These are phyloP conservation scores for Zygotorulaspora sp. DNA, from an alignment of 805 yeast genomes.

Conservation along the genomic window DNA sequence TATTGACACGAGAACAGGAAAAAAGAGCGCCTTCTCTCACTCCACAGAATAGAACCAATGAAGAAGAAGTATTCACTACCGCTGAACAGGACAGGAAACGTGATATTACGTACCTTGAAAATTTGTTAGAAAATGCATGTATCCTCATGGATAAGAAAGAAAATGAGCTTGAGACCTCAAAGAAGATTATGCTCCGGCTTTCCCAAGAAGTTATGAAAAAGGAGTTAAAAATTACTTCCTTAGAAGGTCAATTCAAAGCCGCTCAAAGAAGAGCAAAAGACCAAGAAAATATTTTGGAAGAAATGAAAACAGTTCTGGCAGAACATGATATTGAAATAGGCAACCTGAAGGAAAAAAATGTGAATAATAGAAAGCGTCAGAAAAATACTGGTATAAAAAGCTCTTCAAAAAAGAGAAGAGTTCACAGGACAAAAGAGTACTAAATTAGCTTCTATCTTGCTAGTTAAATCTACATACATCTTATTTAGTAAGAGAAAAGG, in stretches of 20 bases:
- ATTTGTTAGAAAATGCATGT: slow-evolving; percentile 8
- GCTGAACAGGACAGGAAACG: no score
- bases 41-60: background rate
- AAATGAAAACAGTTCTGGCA: slow-evolving; percentile 6
- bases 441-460: no score
- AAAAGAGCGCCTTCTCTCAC: no score
- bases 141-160: slow-evolving; percentile 13
- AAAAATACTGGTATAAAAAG: no score
- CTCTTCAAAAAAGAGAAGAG: background rate
- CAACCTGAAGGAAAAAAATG: slow-evolving; percentile 2
- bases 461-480: no score
- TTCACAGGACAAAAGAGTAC: no score
- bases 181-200: slow-evolving; percentile 12
- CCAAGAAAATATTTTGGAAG: slow-evolving; percentile 4
- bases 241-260: slow-evolving; percentile 14
- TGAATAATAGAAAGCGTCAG: no score
- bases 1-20: no score
- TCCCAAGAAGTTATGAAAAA: slow-evolving; percentile 19
- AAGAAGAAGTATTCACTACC: background rate
- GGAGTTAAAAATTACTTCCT: slow-evolving; percentile 21
- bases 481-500: no score
- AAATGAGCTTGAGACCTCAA: slow-evolving; percentile 13
- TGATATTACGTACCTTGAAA: slow-evolving; percentile 3
- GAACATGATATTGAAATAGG: slow-evolving; percentile 10
- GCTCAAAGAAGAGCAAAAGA: slow-evolving; percentile 3